Percentiles rank a stretch among this genome's conserved stretches.
phyloP scores from a whole-genome alignment of 129 eudicot genomes.

The Helianthus annuus region HanXRQr2.0-SUNRISE NC_035441.2:116472683-116473182 shows the following conservation, averaged over 20 bases:
- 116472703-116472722: not conserved
- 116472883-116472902: conserved; percentile 34
- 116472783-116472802: conserved; percentile 1
- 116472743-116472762: conserved; percentile 1
- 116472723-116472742: not conserved
- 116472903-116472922: conserved; percentile 34
- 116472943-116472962: conserved; percentile 61
- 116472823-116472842: conserved; percentile 82
- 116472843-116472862: conserved; percentile 95
- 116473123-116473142: conserved; percentile 90
- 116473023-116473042: conserved; percentile 97
- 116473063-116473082: conserved; percentile 90
- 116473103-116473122: conserved; percentile 94
- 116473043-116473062: conserved; percentile 98
- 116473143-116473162: conserved; percentile 67
- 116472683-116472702: conserved; percentile 6
- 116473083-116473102: conserved; percentile 86
- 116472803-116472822: conserved; percentile 85
- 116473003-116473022: conserved; percentile 84
- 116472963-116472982: conserved; percentile 68
- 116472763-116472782: not conserved
- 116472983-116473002: conserved; percentile 76
- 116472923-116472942: conserved; percentile 64
- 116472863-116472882: conserved; percentile 52
- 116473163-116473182: conserved; percentile 70